Evolutionary conservation across 768 basidiomycete species (phyloP), one percentile per base, ranked within the genome.

Genomic region (Panellus pusillus): DNA sequence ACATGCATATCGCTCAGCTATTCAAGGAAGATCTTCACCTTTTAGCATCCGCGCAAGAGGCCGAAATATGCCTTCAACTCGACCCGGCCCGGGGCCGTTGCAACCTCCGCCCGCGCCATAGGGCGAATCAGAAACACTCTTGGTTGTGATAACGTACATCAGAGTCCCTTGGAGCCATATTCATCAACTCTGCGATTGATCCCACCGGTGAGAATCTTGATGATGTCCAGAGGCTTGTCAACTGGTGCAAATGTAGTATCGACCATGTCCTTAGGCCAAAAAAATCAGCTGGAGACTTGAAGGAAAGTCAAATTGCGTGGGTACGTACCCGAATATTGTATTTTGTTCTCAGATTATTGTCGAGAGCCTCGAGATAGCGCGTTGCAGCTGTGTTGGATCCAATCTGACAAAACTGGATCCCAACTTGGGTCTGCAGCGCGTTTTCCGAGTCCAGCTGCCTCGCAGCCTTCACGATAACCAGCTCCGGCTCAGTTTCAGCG

Each of bases 401-500:
- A 36, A 87, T 76, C 63, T 86, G 86, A 2, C 86, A 73, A 47
- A 87, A 83, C 55, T 85, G 83, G 35, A 84, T 75, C 0, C 83
- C 81, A 9, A 84, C 71, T 72, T 84, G 83, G 12, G 70, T 68
- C 6, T 79, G 66, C 0, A 79, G 78, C 54, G 71, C 77, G 24
- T 75, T 59, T 0, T 68, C 70, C 2, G 65, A 65, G 50, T 85
- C 83, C 4, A 86, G 70, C 50, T 73, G 62, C 37, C 65, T 66
- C 14, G 80, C 79, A 3, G 70, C 64, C 6, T 66, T 54, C 3
- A 74, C 72, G 9, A 82, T 79, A 12, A 75, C 73, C 35, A 65
- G 61, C 13, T 73, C 67, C 0, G 75, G 74, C 47, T 77, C 75
- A 47, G 75, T 75, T 40, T 71, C 74, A 72, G 49, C 50, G 24